Evolutionary conservation across 495 filamentous ascomycete species (phyloP).

Genomic region (Jackrogersella multiformis): DNA sequence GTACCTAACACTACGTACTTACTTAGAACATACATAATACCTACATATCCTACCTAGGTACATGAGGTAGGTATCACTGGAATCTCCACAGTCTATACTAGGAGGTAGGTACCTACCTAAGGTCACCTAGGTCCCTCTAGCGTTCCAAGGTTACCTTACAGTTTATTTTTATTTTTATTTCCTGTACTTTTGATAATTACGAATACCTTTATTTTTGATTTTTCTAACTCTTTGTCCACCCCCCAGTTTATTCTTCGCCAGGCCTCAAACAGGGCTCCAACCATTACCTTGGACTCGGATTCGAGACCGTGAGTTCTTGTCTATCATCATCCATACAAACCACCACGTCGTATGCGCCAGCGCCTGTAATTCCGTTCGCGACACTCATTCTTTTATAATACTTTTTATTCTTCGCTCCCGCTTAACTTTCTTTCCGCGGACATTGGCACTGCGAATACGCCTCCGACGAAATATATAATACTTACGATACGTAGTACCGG

Average conservation of each 20-base stretch:
- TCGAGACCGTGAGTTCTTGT: slow-evolving; percentile 19
- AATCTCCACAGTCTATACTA: slow-evolving; percentile 20
- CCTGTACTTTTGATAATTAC: slow-evolving; percentile 2
- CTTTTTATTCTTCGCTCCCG: too few species aligned
- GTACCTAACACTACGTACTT: too few species aligned
- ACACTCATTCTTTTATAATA: slow-evolving; percentile 36
- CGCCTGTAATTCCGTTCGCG: slow-evolving; percentile 33
- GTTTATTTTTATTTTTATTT: slow-evolving; percentile 6
- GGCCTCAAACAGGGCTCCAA: slow-evolving; percentile 18
- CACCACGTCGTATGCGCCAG: slow-evolving; percentile 28
- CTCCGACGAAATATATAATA: slow-evolving; percentile 25
- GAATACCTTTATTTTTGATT: slow-evolving; percentile 11
- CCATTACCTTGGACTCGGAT: slow-evolving; percentile 16
- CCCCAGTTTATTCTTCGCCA: slow-evolving; percentile 22
- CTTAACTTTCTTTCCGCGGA: slow-evolving; percentile 7
- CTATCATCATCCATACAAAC: neutral
- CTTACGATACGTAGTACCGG: neutral
- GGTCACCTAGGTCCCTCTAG: too few species aligned
- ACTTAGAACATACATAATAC: slow-evolving; percentile 21
- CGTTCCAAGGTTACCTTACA: slow-evolving; percentile 32
- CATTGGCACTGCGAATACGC: slow-evolving; percentile 13
- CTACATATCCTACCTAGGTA: too few species aligned
- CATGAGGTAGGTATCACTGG: neutral
- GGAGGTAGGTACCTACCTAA: too few species aligned
- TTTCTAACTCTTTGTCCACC: slow-evolving; percentile 11